These are phyloP conservation scores for Letharia columbiana DNA, from an alignment of 495 filamentous ascomycete species.

Conservation along the genomic window DNA sequence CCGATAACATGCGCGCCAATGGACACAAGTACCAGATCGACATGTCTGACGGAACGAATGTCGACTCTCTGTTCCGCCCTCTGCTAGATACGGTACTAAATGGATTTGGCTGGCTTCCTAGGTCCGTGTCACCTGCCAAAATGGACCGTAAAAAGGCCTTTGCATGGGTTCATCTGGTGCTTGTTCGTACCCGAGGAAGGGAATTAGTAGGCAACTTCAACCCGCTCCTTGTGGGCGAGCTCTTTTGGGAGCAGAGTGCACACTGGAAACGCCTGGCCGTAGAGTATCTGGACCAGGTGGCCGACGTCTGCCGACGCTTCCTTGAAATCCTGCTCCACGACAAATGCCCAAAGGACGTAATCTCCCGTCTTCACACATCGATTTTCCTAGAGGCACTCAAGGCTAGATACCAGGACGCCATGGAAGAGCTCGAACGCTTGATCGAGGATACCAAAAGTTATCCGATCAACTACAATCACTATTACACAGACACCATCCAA, in stretches of 20 bases:
- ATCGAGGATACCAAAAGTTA: constrained; percentile 38
- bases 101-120: neutral
- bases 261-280: constrained; percentile 33
- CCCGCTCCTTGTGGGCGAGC: constrained; percentile 34
- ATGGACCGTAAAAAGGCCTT: constrained; percentile 19
- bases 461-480: constrained; percentile 37
- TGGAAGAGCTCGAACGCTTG: constrained; percentile 35
- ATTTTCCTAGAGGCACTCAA: constrained; percentile 30
- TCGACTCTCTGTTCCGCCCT: neutral
- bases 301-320: constrained; percentile 25
- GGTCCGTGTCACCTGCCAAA: neutral
- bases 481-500: constrained; percentile 31
- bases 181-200: constrained; percentile 30
- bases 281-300: constrained; percentile 22
- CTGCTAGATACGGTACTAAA: no score
- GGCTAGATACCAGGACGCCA: constrained; percentile 20
- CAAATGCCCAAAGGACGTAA: constrained; percentile 28
- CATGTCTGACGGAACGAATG: neutral
- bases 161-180: constrained; percentile 22
- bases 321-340: constrained; percentile 30
- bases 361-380: constrained; percentile 23
- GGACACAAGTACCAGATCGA: constrained; percentile 30
- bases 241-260: constrained; percentile 38
- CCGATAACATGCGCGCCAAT: constrained; percentile 18
- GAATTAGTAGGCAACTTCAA: constrained; percentile 42